Evolutionary conservation across 441 rosid species (phyloP), one percentile per base, ranked within the genome.

Genomic region (Jatropha multifida): DNA sequence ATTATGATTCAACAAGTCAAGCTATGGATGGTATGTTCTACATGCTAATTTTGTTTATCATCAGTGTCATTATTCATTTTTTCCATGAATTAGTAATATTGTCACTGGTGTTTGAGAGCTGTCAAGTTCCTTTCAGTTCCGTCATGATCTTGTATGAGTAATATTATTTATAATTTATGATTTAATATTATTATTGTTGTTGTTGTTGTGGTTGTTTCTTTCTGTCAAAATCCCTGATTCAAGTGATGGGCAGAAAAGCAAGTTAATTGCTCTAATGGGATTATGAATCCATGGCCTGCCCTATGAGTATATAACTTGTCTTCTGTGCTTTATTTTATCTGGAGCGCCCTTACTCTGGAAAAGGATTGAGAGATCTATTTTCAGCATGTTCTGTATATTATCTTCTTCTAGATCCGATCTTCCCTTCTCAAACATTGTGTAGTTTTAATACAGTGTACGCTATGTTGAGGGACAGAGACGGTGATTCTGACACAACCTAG

Each of bases 1-100:
- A 96, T 84, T 96, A 85, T 74, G 97, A 80, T 17, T 96, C 99
- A 17, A 81, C 90, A 48, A 85, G 83, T 82, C 97, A 88, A 85
- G 98, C 99, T 79, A 92, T 96, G 92, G 98, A 92, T 82, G 98
- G 99, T 92, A 90, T 62, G 82, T 63, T 70, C 11, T 49, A 23
- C 69, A 68, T 71, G 26, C 48, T 51, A 12, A 18, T 40, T 64
- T 64, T 63, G 11, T 49, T 32, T 20, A 17, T 48, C 2, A 56
- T 46, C 41, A 1, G 10, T 17, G 15, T 27, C 68, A 32, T 48
- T 7, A 15, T 14, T 62, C 65, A 32, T 13, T 44, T 67, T 67
- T 26, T 13, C 9, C 10, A 12, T 46, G 18, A 42, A 49, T 70
- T 55, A 55, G 63, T 70, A 2, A 27, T 14, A 20, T 69, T 37